Conservation (phyloP, 2,329 filamentous ascomycete genomes). For the Metarhizium anisopliae region DNA sequence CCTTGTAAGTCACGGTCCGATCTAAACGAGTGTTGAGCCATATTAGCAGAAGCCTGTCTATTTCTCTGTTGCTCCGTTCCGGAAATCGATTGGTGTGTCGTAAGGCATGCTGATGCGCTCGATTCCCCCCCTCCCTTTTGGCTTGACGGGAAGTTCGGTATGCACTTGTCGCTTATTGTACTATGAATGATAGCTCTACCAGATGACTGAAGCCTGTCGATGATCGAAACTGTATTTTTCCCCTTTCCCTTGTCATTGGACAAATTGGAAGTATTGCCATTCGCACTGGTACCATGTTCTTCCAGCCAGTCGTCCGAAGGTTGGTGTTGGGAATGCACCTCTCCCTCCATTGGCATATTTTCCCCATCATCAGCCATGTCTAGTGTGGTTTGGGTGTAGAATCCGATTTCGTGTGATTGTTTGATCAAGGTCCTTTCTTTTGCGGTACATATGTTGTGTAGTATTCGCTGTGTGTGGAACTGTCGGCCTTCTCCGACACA, state of each 20-base stretch:
- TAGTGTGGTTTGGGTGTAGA: not conserved
- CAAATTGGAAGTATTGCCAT: not conserved
- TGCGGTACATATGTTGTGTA: not conserved
- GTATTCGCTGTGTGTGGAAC: too few relatives aligned
- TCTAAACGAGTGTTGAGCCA: not conserved
- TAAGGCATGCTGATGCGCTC: conserved; percentile 1
- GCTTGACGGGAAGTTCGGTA: not conserved
- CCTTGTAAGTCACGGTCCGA: not conserved
- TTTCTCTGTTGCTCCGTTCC: not conserved
- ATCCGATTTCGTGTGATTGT: not conserved
- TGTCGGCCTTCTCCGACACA: too few relatives aligned
- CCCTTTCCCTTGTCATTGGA: conserved; percentile 4
- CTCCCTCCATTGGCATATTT: not conserved
- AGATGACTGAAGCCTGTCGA: not conserved
- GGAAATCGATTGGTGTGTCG: not conserved
- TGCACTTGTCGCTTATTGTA: not conserved
- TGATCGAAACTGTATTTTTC: conserved; percentile 6
- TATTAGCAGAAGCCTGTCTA: not conserved
- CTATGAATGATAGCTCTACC: not conserved
- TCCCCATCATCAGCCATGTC: not conserved
- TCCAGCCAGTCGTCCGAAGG: not conserved
- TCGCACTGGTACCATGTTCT: not conserved
- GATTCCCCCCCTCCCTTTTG: conserved; percentile 11
- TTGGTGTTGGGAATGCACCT: not conserved
- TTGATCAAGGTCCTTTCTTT: not conserved